phyloP scores from a whole-genome alignment of 441 rosid genomes.

The Populus tomentosa region DNA sequence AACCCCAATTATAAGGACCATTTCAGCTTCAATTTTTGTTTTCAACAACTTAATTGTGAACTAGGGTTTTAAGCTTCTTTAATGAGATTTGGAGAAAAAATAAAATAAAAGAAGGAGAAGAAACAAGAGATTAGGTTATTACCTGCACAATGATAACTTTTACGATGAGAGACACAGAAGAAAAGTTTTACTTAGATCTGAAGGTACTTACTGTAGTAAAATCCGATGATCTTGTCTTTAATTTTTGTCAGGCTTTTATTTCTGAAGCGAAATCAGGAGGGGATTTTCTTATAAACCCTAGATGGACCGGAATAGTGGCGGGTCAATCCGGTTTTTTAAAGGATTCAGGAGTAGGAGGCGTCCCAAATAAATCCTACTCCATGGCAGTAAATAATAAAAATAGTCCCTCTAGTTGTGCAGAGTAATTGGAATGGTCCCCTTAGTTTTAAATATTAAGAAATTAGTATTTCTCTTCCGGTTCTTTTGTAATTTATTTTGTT shows the following conservation, averaged over 20 bases:
- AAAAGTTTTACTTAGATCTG: not conserved
- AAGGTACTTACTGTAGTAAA: not conserved
- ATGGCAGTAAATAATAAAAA: too few species aligned
- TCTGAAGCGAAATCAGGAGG: not conserved
- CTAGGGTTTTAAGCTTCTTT: not conserved
- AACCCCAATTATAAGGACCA: not conserved
- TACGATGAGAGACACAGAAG: not conserved
- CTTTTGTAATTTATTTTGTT: too few species aligned
- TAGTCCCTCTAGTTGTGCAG: too few species aligned
- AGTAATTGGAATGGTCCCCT: too few species aligned
- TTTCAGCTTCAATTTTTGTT: not conserved
- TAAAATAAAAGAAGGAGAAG: not conserved
- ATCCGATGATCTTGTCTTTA: not conserved
- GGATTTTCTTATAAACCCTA: not conserved
- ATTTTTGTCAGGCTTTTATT: not conserved
- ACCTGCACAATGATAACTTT: not conserved
- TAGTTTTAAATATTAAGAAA: too few species aligned
- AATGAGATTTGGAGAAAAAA: not conserved
- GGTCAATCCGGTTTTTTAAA: not conserved
- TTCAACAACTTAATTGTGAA: not conserved
- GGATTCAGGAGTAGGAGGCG: not conserved
- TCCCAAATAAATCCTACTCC: accelerated
- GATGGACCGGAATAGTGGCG: not conserved
- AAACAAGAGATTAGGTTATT: not conserved
- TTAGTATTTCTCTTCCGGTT: too few species aligned